Conservation (phyloP, 2,329 filamentous ascomycete genomes). For the Triangularia setosa region DNA sequence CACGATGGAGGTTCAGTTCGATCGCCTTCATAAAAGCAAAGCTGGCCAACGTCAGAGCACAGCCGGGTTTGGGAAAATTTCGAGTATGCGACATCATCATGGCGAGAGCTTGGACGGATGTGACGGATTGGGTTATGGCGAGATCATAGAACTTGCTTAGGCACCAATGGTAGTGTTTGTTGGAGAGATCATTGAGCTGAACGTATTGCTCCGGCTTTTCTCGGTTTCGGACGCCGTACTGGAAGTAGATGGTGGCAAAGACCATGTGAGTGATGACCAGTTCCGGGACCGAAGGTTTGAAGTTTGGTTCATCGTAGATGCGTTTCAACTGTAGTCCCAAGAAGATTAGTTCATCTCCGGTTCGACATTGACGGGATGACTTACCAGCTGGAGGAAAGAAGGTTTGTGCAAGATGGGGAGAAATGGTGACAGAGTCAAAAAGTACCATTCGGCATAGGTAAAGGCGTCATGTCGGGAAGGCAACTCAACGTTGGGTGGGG, state of each 20-base stretch:
- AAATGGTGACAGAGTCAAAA: conserved; percentile 67
- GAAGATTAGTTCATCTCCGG: neutral
- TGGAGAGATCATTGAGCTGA: conserved; percentile 60
- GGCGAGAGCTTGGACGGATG: conserved; percentile 68
- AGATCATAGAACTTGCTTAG: conserved; percentile 66
- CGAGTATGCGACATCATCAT: conserved; percentile 70
- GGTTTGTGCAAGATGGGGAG: conserved; percentile 74
- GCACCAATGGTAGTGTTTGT: conserved; percentile 74
- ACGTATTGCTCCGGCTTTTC: conserved; percentile 51
- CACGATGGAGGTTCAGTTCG: conserved; percentile 71
- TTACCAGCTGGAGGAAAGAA: conserved; percentile 64
- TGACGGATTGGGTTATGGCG: conserved; percentile 55
- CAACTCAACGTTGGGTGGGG: conserved; percentile 52
- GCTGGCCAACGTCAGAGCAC: conserved; percentile 64
- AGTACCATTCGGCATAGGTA: conserved; percentile 71
- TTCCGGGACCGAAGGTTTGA: conserved; percentile 60
- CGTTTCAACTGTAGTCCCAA: conserved; percentile 47
- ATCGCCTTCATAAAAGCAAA: conserved; percentile 65
- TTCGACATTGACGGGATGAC: conserved; percentile 20
- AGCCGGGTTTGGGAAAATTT: conserved; percentile 74
- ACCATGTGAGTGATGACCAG: conserved; percentile 73
- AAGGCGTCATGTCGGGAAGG: conserved; percentile 63
- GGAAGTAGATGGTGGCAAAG: conserved; percentile 72
- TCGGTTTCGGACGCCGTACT: conserved; percentile 68
- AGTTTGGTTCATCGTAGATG: conserved; percentile 66